These are phyloP conservation scores for Megacollybia marginata DNA, from an alignment of 768 basidiomycete species.

Conservation along the genomic window DNA sequence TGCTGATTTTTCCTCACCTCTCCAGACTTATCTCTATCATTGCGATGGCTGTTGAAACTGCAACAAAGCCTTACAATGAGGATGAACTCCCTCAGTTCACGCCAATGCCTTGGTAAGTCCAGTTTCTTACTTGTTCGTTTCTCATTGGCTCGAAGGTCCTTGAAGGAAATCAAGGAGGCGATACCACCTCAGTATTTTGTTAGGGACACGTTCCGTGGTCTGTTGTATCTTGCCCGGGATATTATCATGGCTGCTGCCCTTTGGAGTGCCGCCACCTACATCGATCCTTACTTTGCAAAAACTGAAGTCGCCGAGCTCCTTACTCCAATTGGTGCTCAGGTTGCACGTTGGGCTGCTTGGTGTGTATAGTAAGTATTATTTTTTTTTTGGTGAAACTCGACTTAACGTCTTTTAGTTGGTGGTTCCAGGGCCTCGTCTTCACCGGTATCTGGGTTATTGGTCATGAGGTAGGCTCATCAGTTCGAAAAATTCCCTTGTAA, in stretches of 20 bases:
- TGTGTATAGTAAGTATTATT: constrained; percentile 31
- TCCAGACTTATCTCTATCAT: background rate
- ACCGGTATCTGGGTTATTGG: constrained; percentile 56
- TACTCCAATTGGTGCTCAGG: constrained; percentile 28
- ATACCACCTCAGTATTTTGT: constrained; percentile 40
- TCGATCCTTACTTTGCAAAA: constrained; percentile 34
- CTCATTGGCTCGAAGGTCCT: constrained; percentile 26
- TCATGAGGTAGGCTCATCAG: constrained; percentile 34
- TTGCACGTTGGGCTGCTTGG: constrained; percentile 37
- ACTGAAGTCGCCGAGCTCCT: constrained; percentile 14
- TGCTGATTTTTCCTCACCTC: background rate
- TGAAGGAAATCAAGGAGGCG: constrained; percentile 42
- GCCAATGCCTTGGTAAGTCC: constrained; percentile 39
- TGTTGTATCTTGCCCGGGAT: constrained; percentile 39
- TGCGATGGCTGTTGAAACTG: background rate
- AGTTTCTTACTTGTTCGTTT: background rate
- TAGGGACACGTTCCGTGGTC: constrained; percentile 31
- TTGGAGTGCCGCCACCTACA: constrained; percentile 35
- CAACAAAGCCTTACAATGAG: constrained; percentile 21
- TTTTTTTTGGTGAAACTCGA: background rate
- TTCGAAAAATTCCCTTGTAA: background rate
- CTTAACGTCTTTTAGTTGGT: constrained; percentile 32
- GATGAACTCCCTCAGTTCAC: constrained; percentile 33
- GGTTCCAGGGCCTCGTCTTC: constrained; percentile 55
- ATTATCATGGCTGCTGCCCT: constrained; percentile 32